phyloP scores from a whole-genome alignment of 805 yeast genomes.

The Zygosaccharomyces gambellarensis region DNA sequence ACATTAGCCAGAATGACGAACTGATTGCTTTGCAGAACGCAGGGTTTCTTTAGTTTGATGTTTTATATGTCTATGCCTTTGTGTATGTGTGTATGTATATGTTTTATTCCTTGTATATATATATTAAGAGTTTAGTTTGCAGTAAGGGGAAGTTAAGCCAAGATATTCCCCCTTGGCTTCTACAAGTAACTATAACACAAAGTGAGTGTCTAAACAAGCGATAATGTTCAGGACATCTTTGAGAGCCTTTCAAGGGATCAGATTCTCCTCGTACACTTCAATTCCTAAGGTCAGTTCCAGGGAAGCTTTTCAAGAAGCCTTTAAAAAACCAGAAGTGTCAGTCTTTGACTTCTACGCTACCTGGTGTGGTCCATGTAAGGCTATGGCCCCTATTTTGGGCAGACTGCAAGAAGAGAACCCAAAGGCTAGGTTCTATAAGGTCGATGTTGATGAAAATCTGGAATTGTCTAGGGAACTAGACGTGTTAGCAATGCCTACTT shows the following conservation, averaged over 20 bases:
- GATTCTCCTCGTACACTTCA: constrained; percentile 11
- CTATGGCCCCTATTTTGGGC: constrained; percentile 56
- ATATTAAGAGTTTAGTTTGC: not conserved
- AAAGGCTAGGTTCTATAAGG: constrained; percentile 55
- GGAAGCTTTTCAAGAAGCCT: constrained; percentile 36
- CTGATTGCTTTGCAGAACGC: constrained; percentile 17
- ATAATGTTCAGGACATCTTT: constrained; percentile 9
- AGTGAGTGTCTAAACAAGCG: not conserved
- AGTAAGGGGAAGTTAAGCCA: not conserved
- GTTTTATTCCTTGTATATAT: not conserved
- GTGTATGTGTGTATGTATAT: constrained; percentile 3
- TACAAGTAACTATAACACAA: not conserved
- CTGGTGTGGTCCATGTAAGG: constrained; percentile 79
- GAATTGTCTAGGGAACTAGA: constrained; percentile 60
- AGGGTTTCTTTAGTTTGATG: constrained; percentile 17
- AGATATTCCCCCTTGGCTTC: too few relatives aligned
- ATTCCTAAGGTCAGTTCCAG: constrained; percentile 36
- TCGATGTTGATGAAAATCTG: constrained; percentile 61
- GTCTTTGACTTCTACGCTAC: constrained; percentile 65
- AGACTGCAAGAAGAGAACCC: constrained; percentile 37
- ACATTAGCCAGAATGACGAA: constrained; percentile 20
- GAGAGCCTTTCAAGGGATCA: constrained; percentile 4
- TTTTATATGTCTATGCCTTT: not conserved
- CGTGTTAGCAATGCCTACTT: constrained; percentile 74
- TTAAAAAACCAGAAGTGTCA: constrained; percentile 34